Percentiles rank a stretch among this genome's conserved stretches.
phyloP scores from a whole-genome alignment of 306 rosid genomes.

The Lupinus albus region DNA sequence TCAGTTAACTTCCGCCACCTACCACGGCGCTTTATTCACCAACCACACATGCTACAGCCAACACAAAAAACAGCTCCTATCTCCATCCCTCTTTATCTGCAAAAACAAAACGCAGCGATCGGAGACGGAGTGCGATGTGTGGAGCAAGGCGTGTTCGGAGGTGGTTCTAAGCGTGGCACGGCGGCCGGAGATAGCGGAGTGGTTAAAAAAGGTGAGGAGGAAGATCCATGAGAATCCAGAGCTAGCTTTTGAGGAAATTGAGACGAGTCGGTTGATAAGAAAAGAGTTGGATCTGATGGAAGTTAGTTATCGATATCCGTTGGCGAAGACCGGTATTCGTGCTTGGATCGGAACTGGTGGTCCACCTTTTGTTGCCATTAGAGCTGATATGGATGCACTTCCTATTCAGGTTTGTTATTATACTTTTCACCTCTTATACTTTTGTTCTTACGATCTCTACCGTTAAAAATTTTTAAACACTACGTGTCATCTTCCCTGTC shows the following conservation, averaged over 20 bases:
- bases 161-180: conserved; percentile 62
- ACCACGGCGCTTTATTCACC: conserved; percentile 34
- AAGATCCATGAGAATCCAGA: conserved; percentile 86
- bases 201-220: conserved; percentile 49
- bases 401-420: conserved; percentile 69
- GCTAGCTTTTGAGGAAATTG: conserved; percentile 85
- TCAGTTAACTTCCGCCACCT: conserved; percentile 35
- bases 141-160: conserved; percentile 70
- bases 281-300: conserved; percentile 80
- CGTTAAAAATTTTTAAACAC: too few species aligned
- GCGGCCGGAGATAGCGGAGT: conserved; percentile 24
- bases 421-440: too few species aligned
- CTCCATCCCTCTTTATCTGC: too few species aligned
- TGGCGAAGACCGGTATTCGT: conserved; percentile 82
- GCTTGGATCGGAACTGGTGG: conserved; percentile 92
- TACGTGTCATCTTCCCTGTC: too few species aligned
- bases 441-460: too few species aligned
- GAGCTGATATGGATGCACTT: conserved; percentile 99
- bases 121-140: conserved; percentile 46
- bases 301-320: conserved; percentile 61
- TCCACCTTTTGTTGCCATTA: conserved; percentile 85
- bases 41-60: conserved; percentile 39
- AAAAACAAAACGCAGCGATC: too few species aligned
- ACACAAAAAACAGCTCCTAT: neutral
- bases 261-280: conserved; percentile 72